Conservation (phyloP, 164 flowering plant species). For the Magnolia officinalis region DNA sequence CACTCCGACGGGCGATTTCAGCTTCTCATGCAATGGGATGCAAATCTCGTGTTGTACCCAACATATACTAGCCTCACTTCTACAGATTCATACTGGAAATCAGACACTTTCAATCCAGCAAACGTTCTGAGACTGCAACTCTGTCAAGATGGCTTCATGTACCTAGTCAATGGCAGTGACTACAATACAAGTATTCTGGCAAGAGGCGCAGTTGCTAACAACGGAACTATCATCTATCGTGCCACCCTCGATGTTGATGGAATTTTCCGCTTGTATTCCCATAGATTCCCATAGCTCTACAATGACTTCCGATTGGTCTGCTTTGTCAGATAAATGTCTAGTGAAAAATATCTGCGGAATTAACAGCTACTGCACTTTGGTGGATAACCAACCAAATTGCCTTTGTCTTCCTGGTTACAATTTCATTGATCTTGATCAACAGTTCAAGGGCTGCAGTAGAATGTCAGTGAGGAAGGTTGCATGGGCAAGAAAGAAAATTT, state of each 20-base stretch:
- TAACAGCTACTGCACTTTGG: not conserved
- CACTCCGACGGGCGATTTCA: not conserved
- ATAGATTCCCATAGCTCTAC: not conserved
- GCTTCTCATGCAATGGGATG: not conserved
- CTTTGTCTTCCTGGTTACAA: not conserved
- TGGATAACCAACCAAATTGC: not conserved
- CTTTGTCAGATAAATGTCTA: not conserved
- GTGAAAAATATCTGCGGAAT: slow-evolving; percentile 17
- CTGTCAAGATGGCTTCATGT: not conserved
- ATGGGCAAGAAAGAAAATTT: not conserved
- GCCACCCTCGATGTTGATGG: slow-evolving; percentile 7
- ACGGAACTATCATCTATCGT: not conserved
- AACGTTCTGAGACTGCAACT: not conserved
- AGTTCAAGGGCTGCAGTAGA: not conserved
- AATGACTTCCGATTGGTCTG: not conserved
- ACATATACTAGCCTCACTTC: not conserved
- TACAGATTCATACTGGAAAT: not conserved
- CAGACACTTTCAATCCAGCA: not conserved
- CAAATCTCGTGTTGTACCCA: not conserved
- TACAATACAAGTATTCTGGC: too few relatives aligned
- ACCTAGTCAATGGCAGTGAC: not conserved
- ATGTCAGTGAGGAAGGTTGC: not conserved
- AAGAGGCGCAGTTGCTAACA: not conserved
- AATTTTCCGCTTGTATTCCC: slow-evolving; percentile 3
- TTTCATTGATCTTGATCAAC: not conserved